Conservation (phyloP, 495 filamentous ascomycete genomes). For the Beverwykella pulmonaria region DNA sequence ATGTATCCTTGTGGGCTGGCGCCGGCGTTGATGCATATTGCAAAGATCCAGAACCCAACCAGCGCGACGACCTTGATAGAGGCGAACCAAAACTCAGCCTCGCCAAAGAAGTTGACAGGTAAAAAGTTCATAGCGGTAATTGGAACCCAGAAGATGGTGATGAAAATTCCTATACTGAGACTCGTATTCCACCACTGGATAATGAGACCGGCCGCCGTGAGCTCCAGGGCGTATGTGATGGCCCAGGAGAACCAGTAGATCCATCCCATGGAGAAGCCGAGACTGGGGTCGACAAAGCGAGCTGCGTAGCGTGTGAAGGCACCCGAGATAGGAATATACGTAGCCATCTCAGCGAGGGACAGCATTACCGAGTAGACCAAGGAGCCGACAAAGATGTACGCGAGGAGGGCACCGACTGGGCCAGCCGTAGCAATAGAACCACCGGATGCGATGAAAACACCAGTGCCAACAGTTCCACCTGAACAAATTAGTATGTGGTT, state of each 20-base stretch:
- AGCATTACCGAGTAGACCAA: conserved; percentile 38
- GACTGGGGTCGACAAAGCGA: conserved; percentile 37
- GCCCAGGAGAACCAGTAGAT: conserved; percentile 39
- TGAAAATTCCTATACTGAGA: conserved; percentile 43
- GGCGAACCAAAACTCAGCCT: conserved; percentile 40
- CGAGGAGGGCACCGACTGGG: conserved; percentile 36
- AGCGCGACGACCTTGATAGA: conserved; percentile 38
- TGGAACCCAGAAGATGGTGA: conserved; percentile 38
- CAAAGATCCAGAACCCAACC: conserved; percentile 36
- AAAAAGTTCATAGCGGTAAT: conserved; percentile 37
- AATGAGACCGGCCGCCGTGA: conserved; percentile 38
- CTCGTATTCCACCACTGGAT: conserved; percentile 38
- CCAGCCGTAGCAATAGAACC: conserved; percentile 33
- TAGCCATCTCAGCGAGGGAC: conserved; percentile 36
- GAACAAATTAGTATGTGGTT: background rate
- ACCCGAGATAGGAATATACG: conserved; percentile 36
- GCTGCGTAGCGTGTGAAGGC: conserved; percentile 50
- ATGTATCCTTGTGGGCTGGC: conserved; percentile 34
- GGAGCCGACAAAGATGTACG: conserved; percentile 37
- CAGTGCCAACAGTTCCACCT: conserved; percentile 45
- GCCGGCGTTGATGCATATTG: conserved; percentile 37
- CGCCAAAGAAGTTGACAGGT: conserved; percentile 37
- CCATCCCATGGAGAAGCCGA: conserved; percentile 38
- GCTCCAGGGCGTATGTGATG: conserved; percentile 39
- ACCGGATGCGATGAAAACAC: conserved; percentile 46